Evolutionary conservation across 495 filamentous ascomycete species (phyloP), one percentile per base, ranked within the genome.

Genomic region (Glutinoglossum americanum): DNA sequence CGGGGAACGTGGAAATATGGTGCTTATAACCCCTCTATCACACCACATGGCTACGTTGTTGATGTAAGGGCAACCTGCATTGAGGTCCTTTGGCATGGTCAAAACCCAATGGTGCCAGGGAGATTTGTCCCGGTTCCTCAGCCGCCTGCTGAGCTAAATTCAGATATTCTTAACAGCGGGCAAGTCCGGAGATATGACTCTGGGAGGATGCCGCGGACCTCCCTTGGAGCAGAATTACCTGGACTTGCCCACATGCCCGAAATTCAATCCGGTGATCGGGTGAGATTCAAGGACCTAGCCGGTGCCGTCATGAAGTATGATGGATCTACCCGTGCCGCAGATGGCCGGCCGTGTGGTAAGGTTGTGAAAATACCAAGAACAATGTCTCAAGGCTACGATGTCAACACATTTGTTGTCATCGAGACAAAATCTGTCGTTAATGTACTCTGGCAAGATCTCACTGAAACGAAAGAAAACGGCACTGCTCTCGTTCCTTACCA

Each of bases 371-470:
- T 80, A 30, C 70, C 75, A 21, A 62, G 68, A n/a, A 68, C 67
- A n/a, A 66, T 71, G 28, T 74, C 70, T 5, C 69, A 74, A 58
- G 78, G 78, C 0, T 79, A 74, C 63, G 79, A 83, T 59, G 59
- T 81, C 57, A 82, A 82, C 59, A 69, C 75, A 0, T 78, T 75
- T 56, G 65, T 68, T 17, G 66, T 82, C 25, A 65, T 70, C 37
- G 64, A 65, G 30, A 72, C 72, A 3, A 67, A 67, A 19, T 74
- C 75, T 17, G 63, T 63, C 10, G 72, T 77, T 9, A 72, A 66
- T 13, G 73, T 83, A 17, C 70, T 71, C 45, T 83, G 80, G 80
- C 80, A 83, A 59, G 77, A 83, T 60, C 66, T 71, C 25, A 73
- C 68, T 26, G 70, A 73, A 28, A 74, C 75, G 0, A 64, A 68